These are phyloP conservation scores for Triticum aestivum DNA, from an alignment of 176 grass and related monocot genomes.

Conservation along the genomic window IWGSC_CS_RefSeq_v2.1 NC_057799.1:75375880-75376379, in stretches of 20 bases:
- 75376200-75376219: too few species aligned
- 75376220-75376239: too few species aligned
- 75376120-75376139: not conserved
- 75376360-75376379: too few species aligned
- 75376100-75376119: not conserved
- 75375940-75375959: not conserved
- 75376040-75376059: not conserved
- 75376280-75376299: too few species aligned
- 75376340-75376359: too few species aligned
- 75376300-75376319: too few species aligned
- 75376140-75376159: too few species aligned
- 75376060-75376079: not conserved
- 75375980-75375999: conserved; percentile 4
- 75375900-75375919: not conserved
- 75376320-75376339: too few species aligned
- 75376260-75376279: too few species aligned
- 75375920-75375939: not conserved
- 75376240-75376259: too few species aligned
- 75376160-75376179: too few species aligned
- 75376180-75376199: too few species aligned
- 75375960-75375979: not conserved
- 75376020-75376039: not conserved
- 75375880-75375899: conserved; percentile 16
- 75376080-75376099: not conserved
- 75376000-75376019: conserved; percentile 17